Evolutionary conservation across 73 alveolate species (phyloP).

Genomic region (Tetrahymena elliotti): DNA sequence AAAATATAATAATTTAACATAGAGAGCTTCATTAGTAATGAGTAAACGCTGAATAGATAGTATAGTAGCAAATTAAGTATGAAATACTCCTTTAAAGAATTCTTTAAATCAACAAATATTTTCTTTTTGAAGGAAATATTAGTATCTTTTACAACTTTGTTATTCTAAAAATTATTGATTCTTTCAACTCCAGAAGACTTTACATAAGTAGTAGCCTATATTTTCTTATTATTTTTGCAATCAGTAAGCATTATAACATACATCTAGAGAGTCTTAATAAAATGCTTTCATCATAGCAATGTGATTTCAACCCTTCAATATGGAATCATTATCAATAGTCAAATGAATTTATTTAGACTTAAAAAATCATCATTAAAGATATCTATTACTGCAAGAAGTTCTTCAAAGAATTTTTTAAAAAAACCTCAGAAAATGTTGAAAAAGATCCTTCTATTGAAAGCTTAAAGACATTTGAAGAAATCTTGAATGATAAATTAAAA

Average conservation of each 20-base stretch:
- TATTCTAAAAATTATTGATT: slow-evolving; percentile 9
- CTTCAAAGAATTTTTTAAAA: background rate
- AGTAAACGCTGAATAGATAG: background rate
- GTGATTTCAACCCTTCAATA: background rate
- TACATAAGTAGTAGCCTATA: background rate
- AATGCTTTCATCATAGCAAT: background rate
- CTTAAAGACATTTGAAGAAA: background rate
- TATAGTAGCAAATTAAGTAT: background rate
- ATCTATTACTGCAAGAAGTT: background rate
- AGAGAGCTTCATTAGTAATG: background rate
- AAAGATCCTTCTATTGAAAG: background rate
- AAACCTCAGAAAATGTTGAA: background rate
- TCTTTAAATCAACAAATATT: slow-evolving; percentile 25
- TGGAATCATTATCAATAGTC: background rate
- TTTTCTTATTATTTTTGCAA: slow-evolving; percentile 20
- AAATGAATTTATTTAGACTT: background rate
- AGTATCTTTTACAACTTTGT: slow-evolving; percentile 34
- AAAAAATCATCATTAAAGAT: background rate
- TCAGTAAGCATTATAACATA: slow-evolving; percentile 15
- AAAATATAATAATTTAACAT: background rate
- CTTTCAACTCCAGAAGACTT: background rate
- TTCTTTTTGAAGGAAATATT: slow-evolving; percentile 32
- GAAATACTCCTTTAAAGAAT: slow-evolving; percentile 28
- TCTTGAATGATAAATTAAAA: background rate
- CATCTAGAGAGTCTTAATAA: slow-evolving; percentile 29